Evolutionary conservation across 805 yeast species (phyloP).

Genomic region (Blastobotrys chiropterorum): DNA sequence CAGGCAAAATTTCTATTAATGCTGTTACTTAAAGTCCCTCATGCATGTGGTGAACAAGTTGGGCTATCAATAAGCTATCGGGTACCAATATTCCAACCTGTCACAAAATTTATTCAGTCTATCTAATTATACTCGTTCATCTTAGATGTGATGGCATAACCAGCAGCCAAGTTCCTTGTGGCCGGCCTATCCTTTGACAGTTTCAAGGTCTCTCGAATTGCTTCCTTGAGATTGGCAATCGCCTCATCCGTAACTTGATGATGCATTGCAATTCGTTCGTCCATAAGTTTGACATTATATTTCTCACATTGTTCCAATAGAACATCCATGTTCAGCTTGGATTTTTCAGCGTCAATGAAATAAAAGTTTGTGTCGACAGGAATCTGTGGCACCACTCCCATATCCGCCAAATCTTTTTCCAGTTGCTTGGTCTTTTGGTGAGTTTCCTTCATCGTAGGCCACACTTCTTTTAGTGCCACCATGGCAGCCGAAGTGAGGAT

Average conservation of each 20-base stretch:
- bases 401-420: conserved; percentile 25
- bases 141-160: background rate
- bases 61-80: too few relatives aligned
- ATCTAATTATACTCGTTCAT: conserved; percentile 1
- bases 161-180: background rate
- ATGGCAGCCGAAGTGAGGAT: conserved; percentile 71
- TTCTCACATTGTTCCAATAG: conserved; percentile 50
- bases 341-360: conserved; percentile 62
- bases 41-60: too few relatives aligned
- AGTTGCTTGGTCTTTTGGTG: conserved; percentile 47
- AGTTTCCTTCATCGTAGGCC: conserved; percentile 43
- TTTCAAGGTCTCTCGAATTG: conserved; percentile 3
- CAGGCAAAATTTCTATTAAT: background rate
- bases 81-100: too few relatives aligned
- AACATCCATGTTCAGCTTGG: conserved; percentile 48
- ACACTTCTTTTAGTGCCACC: conserved; percentile 64
- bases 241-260: conserved; percentile 52
- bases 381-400: conserved; percentile 50
- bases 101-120: too few relatives aligned
- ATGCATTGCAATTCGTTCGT: conserved; percentile 74
- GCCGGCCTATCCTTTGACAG: conserved; percentile 2
- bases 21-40: too few relatives aligned
- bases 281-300: conserved; percentile 55
- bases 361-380: conserved; percentile 83
- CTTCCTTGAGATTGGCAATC: conserved; percentile 32